phyloP scores from a whole-genome alignment of 306 rosid species.

The Ziziphus jujuba region DNA sequence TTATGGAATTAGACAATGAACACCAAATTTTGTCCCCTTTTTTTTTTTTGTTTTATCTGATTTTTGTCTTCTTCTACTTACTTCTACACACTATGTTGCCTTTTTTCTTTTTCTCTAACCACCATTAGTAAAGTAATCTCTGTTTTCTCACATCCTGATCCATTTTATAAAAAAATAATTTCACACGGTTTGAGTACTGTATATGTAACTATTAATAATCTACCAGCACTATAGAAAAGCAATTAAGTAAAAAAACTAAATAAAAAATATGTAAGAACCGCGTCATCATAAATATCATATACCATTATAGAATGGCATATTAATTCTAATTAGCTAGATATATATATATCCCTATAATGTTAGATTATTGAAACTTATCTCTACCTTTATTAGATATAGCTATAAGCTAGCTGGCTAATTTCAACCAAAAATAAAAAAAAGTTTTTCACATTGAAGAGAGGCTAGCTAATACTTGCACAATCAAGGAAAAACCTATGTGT shows the following conservation, averaged over 20 bases:
- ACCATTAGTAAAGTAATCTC: background rate
- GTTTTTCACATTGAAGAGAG: constrained; percentile 17
- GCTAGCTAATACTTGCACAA: background rate
- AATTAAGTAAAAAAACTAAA: too few species aligned
- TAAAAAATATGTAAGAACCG: too few species aligned
- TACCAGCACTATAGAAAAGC: too few species aligned
- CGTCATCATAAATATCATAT: too few species aligned
- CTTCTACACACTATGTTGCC: background rate
- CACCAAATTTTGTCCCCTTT: background rate
- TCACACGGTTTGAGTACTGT: background rate
- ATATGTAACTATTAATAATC: background rate
- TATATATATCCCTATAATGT: too few species aligned
- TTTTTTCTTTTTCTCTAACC: background rate
- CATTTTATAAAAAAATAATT: background rate
- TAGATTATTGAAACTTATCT: constrained; percentile 7
- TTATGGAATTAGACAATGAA: constrained; percentile 3
- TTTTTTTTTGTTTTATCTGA: background rate
- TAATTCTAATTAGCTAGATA: too few species aligned
- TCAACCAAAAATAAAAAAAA: constrained; percentile 2
- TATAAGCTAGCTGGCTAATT: constrained; percentile 7
- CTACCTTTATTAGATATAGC: constrained; percentile 16
- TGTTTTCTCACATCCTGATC: background rate
- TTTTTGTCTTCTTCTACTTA: constrained; percentile 7
- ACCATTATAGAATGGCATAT: too few species aligned
- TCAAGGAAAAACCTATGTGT: constrained; percentile 20